Percentiles rank a stretch among this genome's conserved stretches.
Evolutionary conservation across 805 yeast species (phyloP).

Genomic region (Lipomyces anomalus): DNA sequence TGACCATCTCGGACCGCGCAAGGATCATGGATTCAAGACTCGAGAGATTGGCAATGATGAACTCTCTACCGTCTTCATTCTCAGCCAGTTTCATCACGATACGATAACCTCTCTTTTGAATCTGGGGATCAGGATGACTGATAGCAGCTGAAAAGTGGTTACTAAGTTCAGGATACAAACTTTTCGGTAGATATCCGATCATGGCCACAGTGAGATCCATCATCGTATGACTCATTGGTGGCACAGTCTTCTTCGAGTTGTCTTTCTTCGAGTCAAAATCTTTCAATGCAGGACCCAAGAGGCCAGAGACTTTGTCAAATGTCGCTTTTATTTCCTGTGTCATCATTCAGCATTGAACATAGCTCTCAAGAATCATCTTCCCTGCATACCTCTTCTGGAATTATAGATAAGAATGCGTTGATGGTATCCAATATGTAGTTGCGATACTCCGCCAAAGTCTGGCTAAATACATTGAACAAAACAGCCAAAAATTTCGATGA

Average conservation of each 20-base stretch:
- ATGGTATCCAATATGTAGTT: constrained; percentile 82
- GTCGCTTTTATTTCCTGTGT: constrained; percentile 62
- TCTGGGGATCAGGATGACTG: constrained; percentile 24
- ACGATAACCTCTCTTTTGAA: constrained; percentile 24
- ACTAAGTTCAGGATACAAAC: constrained; percentile 67
- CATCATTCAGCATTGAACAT: background rate
- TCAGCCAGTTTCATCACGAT: constrained; percentile 60
- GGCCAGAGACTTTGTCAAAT: constrained; percentile 77
- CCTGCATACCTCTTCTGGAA: constrained; percentile 41
- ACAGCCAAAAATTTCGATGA: constrained; percentile 79
- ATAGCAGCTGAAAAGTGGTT: constrained; percentile 72
- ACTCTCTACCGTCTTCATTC: constrained; percentile 54
- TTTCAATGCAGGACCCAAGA: constrained; percentile 62
- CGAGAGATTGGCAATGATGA: constrained; percentile 47
- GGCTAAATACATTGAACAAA: constrained; percentile 86
- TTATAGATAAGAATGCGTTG: constrained; percentile 68
- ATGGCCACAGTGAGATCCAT: constrained; percentile 85
- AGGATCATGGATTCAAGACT: constrained; percentile 44
- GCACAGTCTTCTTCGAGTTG: constrained; percentile 32
- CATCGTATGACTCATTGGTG: constrained; percentile 71
- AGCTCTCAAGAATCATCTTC: background rate
- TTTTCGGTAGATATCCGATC: constrained; percentile 72
- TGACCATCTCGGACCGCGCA: constrained; percentile 37
- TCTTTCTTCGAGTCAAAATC: constrained; percentile 33
- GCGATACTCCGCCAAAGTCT: constrained; percentile 77